Percentiles rank a stretch among this genome's conserved stretches.
phyloP scores from a whole-genome alignment of 495 filamentous ascomycete species.

The Penicillium steckii region DNA sequence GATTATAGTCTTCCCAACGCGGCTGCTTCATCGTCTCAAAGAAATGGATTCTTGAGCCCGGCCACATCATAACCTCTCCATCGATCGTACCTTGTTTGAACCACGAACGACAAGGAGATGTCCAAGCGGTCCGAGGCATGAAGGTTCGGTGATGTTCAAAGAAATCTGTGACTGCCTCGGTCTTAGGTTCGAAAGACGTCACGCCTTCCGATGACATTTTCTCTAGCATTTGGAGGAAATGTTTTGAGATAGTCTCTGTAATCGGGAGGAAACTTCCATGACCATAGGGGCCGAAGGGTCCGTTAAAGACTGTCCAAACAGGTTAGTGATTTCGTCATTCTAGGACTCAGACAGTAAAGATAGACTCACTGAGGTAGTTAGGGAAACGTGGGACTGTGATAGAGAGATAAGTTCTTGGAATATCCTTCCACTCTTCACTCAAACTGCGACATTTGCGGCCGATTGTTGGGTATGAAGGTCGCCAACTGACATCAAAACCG shows the following conservation, averaged over 20 bases:
- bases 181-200: slow-evolving; percentile 10
- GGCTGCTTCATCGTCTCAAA: slow-evolving; percentile 48
- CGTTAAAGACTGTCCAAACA: slow-evolving; percentile 27
- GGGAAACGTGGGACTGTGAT: slow-evolving; percentile 47
- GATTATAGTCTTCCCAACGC: slow-evolving; percentile 50
- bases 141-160: slow-evolving; percentile 32
- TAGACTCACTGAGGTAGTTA: slow-evolving; percentile 46
- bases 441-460: not conserved
- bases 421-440: slow-evolving; percentile 5
- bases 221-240: slow-evolving; percentile 39
- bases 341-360: not conserved
- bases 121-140: slow-evolving; percentile 39
- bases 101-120: slow-evolving; percentile 41
- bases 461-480: not conserved
- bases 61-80: slow-evolving; percentile 24
- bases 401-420: slow-evolving; percentile 44
- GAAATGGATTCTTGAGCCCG: slow-evolving; percentile 43
- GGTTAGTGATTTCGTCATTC: not conserved
- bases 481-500: slow-evolving; percentile 3
- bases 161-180: slow-evolving; percentile 35
- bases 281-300: slow-evolving; percentile 35
- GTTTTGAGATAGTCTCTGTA: slow-evolving; percentile 37
- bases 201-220: slow-evolving; percentile 31
- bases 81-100: slow-evolving; percentile 33
- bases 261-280: slow-evolving; percentile 33